Evolutionary conservation across 2,329 filamentous ascomycete species (phyloP), one percentile per base, ranked within the genome.

Genomic region (Aspergillus caelatus): DNA sequence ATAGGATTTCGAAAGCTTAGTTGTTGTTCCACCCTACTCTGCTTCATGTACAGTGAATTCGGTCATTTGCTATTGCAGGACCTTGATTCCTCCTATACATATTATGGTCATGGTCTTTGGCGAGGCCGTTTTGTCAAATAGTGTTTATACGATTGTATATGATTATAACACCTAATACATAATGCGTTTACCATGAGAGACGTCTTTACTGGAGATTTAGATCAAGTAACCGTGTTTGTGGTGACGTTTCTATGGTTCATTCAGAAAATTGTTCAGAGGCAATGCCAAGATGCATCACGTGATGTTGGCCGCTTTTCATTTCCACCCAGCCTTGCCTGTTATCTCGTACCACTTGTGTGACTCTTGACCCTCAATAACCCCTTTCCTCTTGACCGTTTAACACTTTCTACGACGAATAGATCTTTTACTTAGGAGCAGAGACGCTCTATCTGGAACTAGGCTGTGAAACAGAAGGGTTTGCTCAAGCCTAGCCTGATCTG

Each of bases 391-490:
- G 28, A 52, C 32, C 19, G 12, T 32, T n/a, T 21, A 19, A 21
- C 28, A 52, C 11, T 21, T 21, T 8, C 16, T n/a, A 32, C 10
- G 11, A 19, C 30, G 48, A 52, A 7, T n/a, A n/a, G n/a, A 32
- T 32, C 48, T 34, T 12, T 32, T 8, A 21, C n/a, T 52, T 28
- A 43, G 30, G 39, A 58, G 57, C 60, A 64, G 53, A 36, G 11
- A 50, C 52, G 12, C 52, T 55, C 52, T 65, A 50, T 50, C 58
- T 65, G 39, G 58, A 50, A 54, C 45, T 62, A 52, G 52, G 53
- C 23, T 63, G 68, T 61, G 36, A 69, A 70, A 67, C 56, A 71
- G 69, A 78, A 77, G 75, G 75, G 76, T 78, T 77, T 70, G 74
- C 72, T 67, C 63, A 69, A 71, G 61, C 65, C 68, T 70, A 64